These are phyloP conservation scores for Hypocreales sp. DNA, from an alignment of 2,329 filamentous ascomycete genomes.

Conservation along the genomic window DNA sequence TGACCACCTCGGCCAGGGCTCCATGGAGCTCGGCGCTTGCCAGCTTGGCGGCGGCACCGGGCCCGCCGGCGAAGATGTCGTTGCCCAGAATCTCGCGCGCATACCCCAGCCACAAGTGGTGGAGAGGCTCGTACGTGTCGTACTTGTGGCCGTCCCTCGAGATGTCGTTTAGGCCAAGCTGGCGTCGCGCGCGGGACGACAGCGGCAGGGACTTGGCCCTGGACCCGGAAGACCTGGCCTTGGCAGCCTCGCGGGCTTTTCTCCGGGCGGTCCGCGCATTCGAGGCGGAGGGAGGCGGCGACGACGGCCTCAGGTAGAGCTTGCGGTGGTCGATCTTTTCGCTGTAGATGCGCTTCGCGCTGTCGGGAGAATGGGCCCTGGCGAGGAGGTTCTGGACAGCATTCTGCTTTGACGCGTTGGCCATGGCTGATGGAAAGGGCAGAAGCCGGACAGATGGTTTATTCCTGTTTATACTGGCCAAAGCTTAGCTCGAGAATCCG, in stretches of 20 bases:
- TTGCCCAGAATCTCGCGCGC: conserved; percentile 64
- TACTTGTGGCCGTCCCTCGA: conserved; percentile 49
- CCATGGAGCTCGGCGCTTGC: conserved; percentile 85
- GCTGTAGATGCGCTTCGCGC: conserved; percentile 54
- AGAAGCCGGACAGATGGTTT: too few species aligned
- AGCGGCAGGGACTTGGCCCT: conserved; percentile 49
- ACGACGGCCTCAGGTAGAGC: conserved; percentile 62
- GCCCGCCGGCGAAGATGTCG: conserved; percentile 38
- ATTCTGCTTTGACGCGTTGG: conserved; percentile 10
- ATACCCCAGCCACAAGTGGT: conserved; percentile 71
- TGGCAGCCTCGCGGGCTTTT: conserved; percentile 29
- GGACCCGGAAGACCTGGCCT: conserved; percentile 28
- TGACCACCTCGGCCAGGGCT: conserved; percentile 64
- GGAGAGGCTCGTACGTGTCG: conserved; percentile 59
- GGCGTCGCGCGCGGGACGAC: conserved; percentile 63
- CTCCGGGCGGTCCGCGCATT: conserved; percentile 42
- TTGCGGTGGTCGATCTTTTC: conserved; percentile 75
- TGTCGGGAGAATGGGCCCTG: conserved; percentile 64
- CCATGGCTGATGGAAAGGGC: not conserved
- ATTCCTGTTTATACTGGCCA: too few species aligned
- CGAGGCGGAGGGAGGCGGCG: conserved; percentile 38
- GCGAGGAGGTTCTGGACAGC: conserved; percentile 51
- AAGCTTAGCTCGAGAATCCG: too few species aligned
- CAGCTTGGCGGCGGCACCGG: conserved; percentile 54
- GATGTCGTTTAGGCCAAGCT: conserved; percentile 58